These are phyloP conservation scores for Ogataea corticis DNA, from an alignment of 805 yeast species.

Conservation along the genomic window DNA sequence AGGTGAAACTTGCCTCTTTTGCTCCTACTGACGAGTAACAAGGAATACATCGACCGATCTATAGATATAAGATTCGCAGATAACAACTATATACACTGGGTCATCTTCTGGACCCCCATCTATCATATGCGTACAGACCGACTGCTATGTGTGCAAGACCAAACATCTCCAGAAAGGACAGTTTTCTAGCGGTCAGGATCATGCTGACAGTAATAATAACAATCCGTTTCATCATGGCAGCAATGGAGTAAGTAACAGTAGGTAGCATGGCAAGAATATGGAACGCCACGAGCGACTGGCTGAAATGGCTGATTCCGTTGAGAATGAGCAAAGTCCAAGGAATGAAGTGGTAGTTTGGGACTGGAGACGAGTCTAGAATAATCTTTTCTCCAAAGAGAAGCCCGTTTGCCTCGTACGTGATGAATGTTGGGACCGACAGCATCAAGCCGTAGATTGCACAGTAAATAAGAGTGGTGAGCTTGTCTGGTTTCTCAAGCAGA, in stretches of 20 bases:
- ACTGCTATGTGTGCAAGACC: slow-evolving; percentile 53
- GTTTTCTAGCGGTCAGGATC: slow-evolving; percentile 52
- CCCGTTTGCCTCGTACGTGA: slow-evolving; percentile 56
- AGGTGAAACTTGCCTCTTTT: too few species aligned
- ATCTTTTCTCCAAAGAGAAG: slow-evolving; percentile 13
- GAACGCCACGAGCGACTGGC: slow-evolving; percentile 79
- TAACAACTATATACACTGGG: slow-evolving; percentile 4
- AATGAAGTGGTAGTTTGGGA: slow-evolving; percentile 34
- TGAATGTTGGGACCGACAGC: slow-evolving; percentile 73
- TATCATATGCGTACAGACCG: slow-evolving; percentile 65
- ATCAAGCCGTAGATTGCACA: slow-evolving; percentile 73
- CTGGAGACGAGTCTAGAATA: slow-evolving; percentile 12
- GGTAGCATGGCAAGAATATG: slow-evolving; percentile 79
- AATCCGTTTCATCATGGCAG: slow-evolving; percentile 86
- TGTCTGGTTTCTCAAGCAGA: slow-evolving; percentile 58
- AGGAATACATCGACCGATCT: not conserved
- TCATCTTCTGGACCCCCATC: slow-evolving; percentile 45
- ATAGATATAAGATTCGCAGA: not conserved
- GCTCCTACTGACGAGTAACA: not conserved
- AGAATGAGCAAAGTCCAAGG: slow-evolving; percentile 50
- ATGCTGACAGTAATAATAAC: slow-evolving; percentile 80
- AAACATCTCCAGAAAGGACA: slow-evolving; percentile 46
- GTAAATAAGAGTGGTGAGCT: slow-evolving; percentile 76
- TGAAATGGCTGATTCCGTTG: slow-evolving; percentile 76
- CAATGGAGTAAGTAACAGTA: slow-evolving; percentile 83